phyloP scores from a whole-genome alignment of 139 green algal genomes.

The Eudorina sp. region DNA sequence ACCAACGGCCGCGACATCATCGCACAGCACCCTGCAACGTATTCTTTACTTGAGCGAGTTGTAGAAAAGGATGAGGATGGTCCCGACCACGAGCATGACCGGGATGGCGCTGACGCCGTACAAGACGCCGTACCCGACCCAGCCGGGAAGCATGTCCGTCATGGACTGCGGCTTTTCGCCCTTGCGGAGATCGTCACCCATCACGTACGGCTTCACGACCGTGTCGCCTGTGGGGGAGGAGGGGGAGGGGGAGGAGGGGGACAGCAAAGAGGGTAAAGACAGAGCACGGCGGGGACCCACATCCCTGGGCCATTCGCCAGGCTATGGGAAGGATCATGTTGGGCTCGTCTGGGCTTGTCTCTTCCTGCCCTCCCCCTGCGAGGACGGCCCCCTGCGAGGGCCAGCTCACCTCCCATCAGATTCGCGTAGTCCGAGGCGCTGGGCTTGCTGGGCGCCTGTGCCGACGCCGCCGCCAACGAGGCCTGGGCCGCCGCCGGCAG shows the following conservation, averaged over 20 bases:
- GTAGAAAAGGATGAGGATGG: slow-evolving; percentile 86
- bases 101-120: slow-evolving; percentile 86
- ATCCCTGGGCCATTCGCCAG: too few species aligned
- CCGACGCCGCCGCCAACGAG: not conserved
- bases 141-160: slow-evolving; percentile 85
- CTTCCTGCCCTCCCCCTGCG: too few species aligned
- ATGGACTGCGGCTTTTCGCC: slow-evolving; percentile 75
- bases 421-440: slow-evolving; percentile 47
- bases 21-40: not conserved
- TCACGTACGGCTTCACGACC: slow-evolving; percentile 71
- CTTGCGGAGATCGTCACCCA: slow-evolving; percentile 60
- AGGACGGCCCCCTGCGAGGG: too few species aligned
- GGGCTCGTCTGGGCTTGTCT: too few species aligned
- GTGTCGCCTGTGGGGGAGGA: slow-evolving; percentile 50
- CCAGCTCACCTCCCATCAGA: slow-evolving; percentile 36
- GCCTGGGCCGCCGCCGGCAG: not conserved
- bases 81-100: slow-evolving; percentile 81
- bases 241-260: not conserved
- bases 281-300: too few species aligned
- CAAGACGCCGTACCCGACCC: slow-evolving; percentile 87
- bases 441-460: not conserved
- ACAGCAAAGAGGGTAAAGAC: not conserved
- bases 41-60: slow-evolving; percentile 82
- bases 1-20: too few species aligned
- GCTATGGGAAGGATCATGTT: too few species aligned